Percentiles rank a stretch among this genome's conserved stretches.
Evolutionary conservation across 2,329 filamentous ascomycete species (phyloP).

Genomic region (Diaporthe ilicicola): DNA sequence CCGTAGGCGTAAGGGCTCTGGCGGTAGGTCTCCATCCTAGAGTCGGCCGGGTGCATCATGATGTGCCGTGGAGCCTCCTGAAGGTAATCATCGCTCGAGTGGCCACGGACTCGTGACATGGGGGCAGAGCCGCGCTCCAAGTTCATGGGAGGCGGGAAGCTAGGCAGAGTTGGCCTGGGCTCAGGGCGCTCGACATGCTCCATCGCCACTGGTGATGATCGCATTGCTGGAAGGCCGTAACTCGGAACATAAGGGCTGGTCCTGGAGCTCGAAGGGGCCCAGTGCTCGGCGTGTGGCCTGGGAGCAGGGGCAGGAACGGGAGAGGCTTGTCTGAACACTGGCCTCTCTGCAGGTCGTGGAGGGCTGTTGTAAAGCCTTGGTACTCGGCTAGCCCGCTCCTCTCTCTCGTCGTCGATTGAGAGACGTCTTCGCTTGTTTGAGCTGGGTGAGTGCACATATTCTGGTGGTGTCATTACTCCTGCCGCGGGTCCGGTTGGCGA

Average conservation of each 20-base stretch:
- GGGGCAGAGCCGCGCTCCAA: slow-evolving; percentile 46
- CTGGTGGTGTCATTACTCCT: slow-evolving; percentile 49
- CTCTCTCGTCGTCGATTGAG: slow-evolving; percentile 51
- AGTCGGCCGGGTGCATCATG: slow-evolving; percentile 39
- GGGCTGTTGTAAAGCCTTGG: slow-evolving; percentile 56
- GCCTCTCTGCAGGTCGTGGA: slow-evolving; percentile 38
- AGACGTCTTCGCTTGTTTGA: slow-evolving; percentile 57
- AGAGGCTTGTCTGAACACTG: slow-evolving; percentile 46
- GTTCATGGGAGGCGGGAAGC: slow-evolving; percentile 48
- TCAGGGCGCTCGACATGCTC: slow-evolving; percentile 49
- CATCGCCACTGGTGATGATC: slow-evolving; percentile 40
- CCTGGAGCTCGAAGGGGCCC: slow-evolving; percentile 43
- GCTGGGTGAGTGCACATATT: slow-evolving; percentile 60
- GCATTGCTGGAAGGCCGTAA: slow-evolving; percentile 42
- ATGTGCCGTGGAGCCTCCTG: slow-evolving; percentile 40
- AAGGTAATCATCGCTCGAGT: slow-evolving; percentile 47
- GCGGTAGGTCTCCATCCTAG: slow-evolving; percentile 47
- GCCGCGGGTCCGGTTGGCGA: slow-evolving; percentile 45
- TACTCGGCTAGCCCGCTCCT: slow-evolving; percentile 53
- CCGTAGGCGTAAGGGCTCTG: slow-evolving; percentile 47
- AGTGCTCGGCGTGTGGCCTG: slow-evolving; percentile 44
- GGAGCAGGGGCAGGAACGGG: slow-evolving; percentile 44
- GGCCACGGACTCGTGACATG: slow-evolving; percentile 43
- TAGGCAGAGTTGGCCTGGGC: slow-evolving; percentile 49
- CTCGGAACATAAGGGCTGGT: slow-evolving; percentile 47